phyloP scores from a whole-genome alignment of 2,329 filamentous ascomycete genomes.

The Grosmannia huntii region DNA sequence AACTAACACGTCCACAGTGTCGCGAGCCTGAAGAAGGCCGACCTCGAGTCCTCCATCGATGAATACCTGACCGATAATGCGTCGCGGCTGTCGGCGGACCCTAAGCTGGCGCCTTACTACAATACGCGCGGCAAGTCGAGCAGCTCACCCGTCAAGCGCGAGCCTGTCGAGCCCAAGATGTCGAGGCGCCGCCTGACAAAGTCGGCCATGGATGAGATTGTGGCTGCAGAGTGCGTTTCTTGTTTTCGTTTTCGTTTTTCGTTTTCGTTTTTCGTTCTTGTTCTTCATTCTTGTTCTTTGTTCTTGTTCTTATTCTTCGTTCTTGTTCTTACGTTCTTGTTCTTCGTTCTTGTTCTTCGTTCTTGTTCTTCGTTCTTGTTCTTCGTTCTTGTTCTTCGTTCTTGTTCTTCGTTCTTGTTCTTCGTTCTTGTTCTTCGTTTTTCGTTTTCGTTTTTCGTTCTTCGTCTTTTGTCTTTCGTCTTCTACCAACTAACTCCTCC shows the following conservation, averaged over 20 bases:
- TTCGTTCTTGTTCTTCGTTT: no score
- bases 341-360: no score
- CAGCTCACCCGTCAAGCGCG: slow-evolving; percentile 49
- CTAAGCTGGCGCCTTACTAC: slow-evolving; percentile 64
- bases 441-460: no score
- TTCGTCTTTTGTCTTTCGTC: slow-evolving; percentile 3
- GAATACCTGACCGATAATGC: slow-evolving; percentile 59
- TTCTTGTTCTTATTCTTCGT: no score
- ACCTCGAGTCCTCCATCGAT: slow-evolving; percentile 66
- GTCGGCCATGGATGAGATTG: slow-evolving; percentile 23
- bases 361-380: no score
- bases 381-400: no score
- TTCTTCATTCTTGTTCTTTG: neutral
- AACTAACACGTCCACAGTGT: slow-evolving; percentile 34
- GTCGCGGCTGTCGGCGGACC: slow-evolving; percentile 48
- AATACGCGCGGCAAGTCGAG: slow-evolving; percentile 46
- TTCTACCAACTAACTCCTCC: neutral
- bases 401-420: no score
- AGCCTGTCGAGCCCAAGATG: slow-evolving; percentile 31
- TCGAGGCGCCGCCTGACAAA: slow-evolving; percentile 2
- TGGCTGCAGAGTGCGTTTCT: slow-evolving; percentile 27
- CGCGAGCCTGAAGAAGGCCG: slow-evolving; percentile 61
- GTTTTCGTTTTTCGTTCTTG: neutral
- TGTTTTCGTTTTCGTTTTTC: neutral
- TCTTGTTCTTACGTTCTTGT: no score